These are phyloP conservation scores for Choiromyces venosus DNA, from an alignment of 495 filamentous ascomycete species.

Conservation along the genomic window DNA sequence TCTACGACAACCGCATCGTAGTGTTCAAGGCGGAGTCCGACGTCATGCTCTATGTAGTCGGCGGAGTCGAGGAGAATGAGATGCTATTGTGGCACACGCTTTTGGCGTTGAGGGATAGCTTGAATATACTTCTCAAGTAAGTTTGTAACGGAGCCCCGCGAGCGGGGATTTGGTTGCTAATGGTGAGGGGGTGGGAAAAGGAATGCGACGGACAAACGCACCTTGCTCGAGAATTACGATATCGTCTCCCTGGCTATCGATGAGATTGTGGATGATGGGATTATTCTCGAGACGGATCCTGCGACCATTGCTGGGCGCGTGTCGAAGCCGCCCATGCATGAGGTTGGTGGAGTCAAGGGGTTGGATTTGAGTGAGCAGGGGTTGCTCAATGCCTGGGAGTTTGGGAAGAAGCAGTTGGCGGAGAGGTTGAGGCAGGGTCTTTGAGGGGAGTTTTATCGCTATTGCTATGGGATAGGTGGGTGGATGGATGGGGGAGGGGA, in stretches of 20 bases:
- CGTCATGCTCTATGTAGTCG: conserved; percentile 94
- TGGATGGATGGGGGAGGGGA: neutral
- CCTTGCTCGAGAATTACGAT: conserved; percentile 97
- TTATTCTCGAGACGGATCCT: conserved; percentile 94
- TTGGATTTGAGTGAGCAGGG: conserved; percentile 97
- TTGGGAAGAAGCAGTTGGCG: conserved; percentile 84
- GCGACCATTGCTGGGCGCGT: conserved; percentile 85
- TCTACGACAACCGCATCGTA: conserved; percentile 90
- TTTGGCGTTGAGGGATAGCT: conserved; percentile 75
- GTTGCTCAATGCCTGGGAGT: conserved; percentile 87
- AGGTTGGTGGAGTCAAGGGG: conserved; percentile 77
- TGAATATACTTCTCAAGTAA: conserved; percentile 90
- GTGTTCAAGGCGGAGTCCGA: conserved; percentile 98
- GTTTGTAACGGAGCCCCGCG: conserved; percentile 36
- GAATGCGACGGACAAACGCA: conserved; percentile 93
- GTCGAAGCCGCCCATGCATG: conserved; percentile 83
- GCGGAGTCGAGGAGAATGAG: conserved; percentile 90
- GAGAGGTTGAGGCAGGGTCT: conserved; percentile 79
- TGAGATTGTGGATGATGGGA: conserved; percentile 93
- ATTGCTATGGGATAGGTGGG: no score
- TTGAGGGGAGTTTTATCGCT: neutral
- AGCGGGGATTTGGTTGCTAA: neutral
- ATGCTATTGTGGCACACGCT: conserved; percentile 92
- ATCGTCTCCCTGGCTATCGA: conserved; percentile 85
- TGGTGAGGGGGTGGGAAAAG: conserved; percentile 45